Evolutionary conservation across 164 flowering plant genomes (phyloP).

Genomic region (Piper betle): DNA sequence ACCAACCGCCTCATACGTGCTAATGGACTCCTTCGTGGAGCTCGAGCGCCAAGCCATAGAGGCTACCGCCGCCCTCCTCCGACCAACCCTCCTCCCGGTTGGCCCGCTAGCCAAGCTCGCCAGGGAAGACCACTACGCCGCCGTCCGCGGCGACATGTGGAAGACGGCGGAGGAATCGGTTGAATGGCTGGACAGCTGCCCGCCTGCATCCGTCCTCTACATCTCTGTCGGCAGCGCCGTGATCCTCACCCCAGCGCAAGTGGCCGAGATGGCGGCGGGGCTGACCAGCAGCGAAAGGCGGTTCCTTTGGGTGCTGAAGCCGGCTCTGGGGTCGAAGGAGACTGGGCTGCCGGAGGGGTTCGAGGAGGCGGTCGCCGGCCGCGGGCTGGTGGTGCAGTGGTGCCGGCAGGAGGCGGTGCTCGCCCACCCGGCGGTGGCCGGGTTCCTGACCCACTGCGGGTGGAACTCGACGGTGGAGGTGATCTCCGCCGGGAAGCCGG

Average conservation of each 20-base stretch:
- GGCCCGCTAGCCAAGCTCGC: slow-evolving; percentile 51
- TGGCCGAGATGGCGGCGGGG: slow-evolving; percentile 52
- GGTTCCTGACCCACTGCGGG: slow-evolving; percentile 70
- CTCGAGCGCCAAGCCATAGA: slow-evolving; percentile 43
- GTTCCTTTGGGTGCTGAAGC: slow-evolving; percentile 57
- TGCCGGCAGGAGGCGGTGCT: slow-evolving; percentile 55
- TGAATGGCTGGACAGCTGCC: slow-evolving; percentile 44
- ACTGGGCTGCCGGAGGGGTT: slow-evolving; percentile 35
- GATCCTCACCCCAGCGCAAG: slow-evolving; percentile 28
- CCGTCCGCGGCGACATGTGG: slow-evolving; percentile 32
- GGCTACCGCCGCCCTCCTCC: slow-evolving; percentile 20
- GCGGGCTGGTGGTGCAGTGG: slow-evolving; percentile 54
- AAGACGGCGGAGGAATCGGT: slow-evolving; percentile 28
- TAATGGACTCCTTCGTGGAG: slow-evolving; percentile 58
- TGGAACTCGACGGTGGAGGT: slow-evolving; percentile 75
- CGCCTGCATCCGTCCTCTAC: slow-evolving; percentile 41
- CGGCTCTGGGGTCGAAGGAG: slow-evolving; percentile 8
- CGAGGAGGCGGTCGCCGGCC: slow-evolving; percentile 30
- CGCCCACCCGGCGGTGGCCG: slow-evolving; percentile 44
- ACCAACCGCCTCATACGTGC: slow-evolving; percentile 33
- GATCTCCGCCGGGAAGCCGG: slow-evolving; percentile 39
- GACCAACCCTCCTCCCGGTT: slow-evolving; percentile 25
- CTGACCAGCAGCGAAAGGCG: slow-evolving; percentile 23
- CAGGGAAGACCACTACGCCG: background rate
- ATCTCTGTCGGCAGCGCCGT: slow-evolving; percentile 54